Percentiles rank a stretch among this genome's conserved stretches.
phyloP scores from a whole-genome alignment of 83 land plant genomes.

The Picea abies region DNA sequence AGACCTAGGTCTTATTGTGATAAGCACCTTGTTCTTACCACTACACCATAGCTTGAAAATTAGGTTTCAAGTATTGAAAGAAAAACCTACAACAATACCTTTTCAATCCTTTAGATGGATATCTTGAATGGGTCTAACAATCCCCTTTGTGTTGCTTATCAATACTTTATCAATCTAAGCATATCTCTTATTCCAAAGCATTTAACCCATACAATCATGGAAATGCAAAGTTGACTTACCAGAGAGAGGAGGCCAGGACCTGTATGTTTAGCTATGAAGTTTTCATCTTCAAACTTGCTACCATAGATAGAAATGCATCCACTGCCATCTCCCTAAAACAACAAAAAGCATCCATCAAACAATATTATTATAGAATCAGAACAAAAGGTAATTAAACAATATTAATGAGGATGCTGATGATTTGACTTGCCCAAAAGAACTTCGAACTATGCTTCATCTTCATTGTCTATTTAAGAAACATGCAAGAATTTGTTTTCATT shows the following conservation, averaged over 20 bases:
- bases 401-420: not conserved
- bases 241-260: conserved; percentile 95
- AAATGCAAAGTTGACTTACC: conserved; percentile 48
- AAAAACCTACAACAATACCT: not conserved
- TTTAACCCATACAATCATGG: not conserved
- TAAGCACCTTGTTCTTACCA: no score
- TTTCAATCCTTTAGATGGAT: not conserved
- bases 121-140: not conserved
- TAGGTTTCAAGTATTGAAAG: not conserved
- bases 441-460: not conserved
- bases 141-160: not conserved
- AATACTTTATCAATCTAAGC: not conserved
- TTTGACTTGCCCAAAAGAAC: not conserved
- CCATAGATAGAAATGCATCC: conserved; percentile 94
- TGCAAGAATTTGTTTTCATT: not conserved
- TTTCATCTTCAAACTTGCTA: conserved; percentile 95
- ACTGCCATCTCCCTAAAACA: conserved; percentile 91
- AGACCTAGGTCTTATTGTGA: no score
- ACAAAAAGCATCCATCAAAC: not conserved
- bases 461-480: not conserved
- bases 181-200: not conserved
- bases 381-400: not conserved
- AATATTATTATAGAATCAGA: not conserved
- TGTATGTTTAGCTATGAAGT: conserved; percentile 91
- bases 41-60: conserved; percentile 9